Conservation (phyloP, 2,329 filamentous ascomycete species). For the Alternaria sp. region DNA sequence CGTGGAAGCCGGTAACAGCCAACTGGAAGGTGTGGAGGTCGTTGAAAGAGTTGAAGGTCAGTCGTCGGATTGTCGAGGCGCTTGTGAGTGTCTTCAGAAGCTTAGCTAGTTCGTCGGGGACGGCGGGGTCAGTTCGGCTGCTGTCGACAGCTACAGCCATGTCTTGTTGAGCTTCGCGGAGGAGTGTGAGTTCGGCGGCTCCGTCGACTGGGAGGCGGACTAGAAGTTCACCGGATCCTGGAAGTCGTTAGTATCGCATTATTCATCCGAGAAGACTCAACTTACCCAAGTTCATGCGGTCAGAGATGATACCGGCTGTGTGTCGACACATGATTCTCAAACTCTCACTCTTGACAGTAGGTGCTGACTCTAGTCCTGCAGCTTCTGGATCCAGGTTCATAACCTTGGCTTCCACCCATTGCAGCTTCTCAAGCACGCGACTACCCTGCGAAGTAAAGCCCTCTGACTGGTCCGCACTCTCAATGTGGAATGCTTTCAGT, state of each 20-base stretch:
- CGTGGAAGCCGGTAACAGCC: slow-evolving; percentile 79
- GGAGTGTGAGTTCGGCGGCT: slow-evolving; percentile 43
- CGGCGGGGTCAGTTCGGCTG: slow-evolving; percentile 42
- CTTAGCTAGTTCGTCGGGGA: slow-evolving; percentile 68
- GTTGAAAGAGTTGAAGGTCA: slow-evolving; percentile 54
- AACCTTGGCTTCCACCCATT: slow-evolving; percentile 72
- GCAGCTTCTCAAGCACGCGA: slow-evolving; percentile 52
- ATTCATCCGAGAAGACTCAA: neutral
- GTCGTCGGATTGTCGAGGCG: slow-evolving; percentile 72
- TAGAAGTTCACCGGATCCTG: slow-evolving; percentile 54
- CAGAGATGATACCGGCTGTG: slow-evolving; percentile 77
- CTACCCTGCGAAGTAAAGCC: slow-evolving; percentile 48
- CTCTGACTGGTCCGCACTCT: slow-evolving; percentile 60
- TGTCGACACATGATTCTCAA: slow-evolving; percentile 78
- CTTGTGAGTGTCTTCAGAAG: slow-evolving; percentile 64
- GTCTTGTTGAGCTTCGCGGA: slow-evolving; percentile 75
- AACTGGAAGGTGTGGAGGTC: slow-evolving; percentile 80
- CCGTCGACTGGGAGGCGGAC: slow-evolving; percentile 53
- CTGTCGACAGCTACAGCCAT: slow-evolving; percentile 73
- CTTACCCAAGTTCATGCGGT: slow-evolving; percentile 77
- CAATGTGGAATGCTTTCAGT: slow-evolving; percentile 70
- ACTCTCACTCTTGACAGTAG: slow-evolving; percentile 76
- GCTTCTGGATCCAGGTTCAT: slow-evolving; percentile 71
- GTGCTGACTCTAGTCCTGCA: slow-evolving; percentile 62
- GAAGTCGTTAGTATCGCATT: neutral